Evolutionary conservation across 2,329 filamentous ascomycete species (phyloP), one percentile per base, ranked within the genome.

Genomic region (Colletotrichum endophyticum): DNA sequence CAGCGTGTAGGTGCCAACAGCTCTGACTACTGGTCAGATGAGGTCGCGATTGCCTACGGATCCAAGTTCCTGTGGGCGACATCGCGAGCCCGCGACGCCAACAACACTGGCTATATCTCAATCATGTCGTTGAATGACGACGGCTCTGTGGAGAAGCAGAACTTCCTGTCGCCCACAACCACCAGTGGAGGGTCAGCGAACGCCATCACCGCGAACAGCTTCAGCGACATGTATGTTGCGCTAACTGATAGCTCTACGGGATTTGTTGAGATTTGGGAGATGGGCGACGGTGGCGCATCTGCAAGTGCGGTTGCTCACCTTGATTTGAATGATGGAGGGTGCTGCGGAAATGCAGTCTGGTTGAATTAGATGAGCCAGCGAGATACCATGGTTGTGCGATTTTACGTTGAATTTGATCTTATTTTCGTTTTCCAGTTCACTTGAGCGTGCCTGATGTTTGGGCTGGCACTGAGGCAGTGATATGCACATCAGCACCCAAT

Each of bases 151-250:
- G n/a, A 71, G 3, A 22, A 75, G 16, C 83, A 84, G 78, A 73
- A 81, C 12, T 84, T 83, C 75, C 72, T 85, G 13, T 57, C 77
- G 1, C 74, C 80, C 39, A 85, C 82, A 19, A 80, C 78, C 7
- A 80, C 79, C 4, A 84, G 82, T 70, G 84, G 83, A 30, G 83
- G 84, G 11, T 80, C 79, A 16, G 82, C 84, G 19, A 85, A 85
- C 66, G 81, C 82, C 1, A 80, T 85, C 7, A 73, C 81, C 3
- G 80, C 84, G 3, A 80, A 81, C 13, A 77, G 74, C 4, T 84
- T 84, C 57, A 79, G 80, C 28, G 83, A 85, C 49, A 73, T 78
- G 16, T 79, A 82, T 44, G 82, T 82, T 8, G 82, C 80, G 0
- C 69, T 85, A 22, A 84, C 84, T 8, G 83, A 85, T 61, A 83